Percentiles rank a stretch among this genome's conserved stretches.
Conservation (phyloP, 805 yeast species). For the Nakazawaea holstii region DNA sequence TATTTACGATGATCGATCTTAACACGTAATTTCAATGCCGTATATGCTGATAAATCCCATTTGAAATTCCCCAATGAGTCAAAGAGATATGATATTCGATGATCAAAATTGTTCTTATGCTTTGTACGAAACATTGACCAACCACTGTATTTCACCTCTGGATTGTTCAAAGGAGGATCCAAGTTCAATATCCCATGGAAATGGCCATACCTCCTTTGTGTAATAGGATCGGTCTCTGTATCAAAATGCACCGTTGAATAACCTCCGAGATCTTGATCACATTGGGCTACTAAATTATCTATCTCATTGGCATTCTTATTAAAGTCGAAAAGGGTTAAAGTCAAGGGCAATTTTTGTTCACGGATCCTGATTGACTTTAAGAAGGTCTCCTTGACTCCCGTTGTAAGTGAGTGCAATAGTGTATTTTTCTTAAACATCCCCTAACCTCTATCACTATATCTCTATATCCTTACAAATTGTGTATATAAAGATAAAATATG, state of each 20-base stretch:
- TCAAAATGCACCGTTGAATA: constrained; percentile 59
- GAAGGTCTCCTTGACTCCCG: constrained; percentile 1
- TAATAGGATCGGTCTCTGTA: constrained; percentile 17
- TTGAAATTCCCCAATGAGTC: constrained; percentile 33
- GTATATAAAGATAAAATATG: too few relatives aligned
- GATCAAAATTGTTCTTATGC: constrained; percentile 48
- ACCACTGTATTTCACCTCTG: constrained; percentile 59
- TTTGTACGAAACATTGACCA: constrained; percentile 82
- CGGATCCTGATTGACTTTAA: background rate
- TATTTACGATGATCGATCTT: constrained; percentile 70
- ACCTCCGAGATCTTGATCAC: constrained; percentile 78
- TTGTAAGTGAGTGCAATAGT: background rate
- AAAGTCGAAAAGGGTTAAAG: constrained; percentile 52
- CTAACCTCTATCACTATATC: too few relatives aligned
- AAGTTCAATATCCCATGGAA: constrained; percentile 68
- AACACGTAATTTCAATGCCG: constrained; percentile 63
- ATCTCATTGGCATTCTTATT: constrained; percentile 38
- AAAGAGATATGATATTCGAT: constrained; percentile 32
- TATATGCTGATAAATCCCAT: constrained; percentile 69
- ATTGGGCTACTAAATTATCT: constrained; percentile 48
- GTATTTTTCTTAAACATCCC: background rate
- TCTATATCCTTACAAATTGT: too few relatives aligned
- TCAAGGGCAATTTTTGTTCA: constrained; percentile 5
- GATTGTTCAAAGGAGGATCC: constrained; percentile 57
- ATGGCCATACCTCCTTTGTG: constrained; percentile 44